These are phyloP conservation scores for Fraxinus ornus DNA, from an alignment of 305 asterid species.

Conservation along the genomic window DNA sequence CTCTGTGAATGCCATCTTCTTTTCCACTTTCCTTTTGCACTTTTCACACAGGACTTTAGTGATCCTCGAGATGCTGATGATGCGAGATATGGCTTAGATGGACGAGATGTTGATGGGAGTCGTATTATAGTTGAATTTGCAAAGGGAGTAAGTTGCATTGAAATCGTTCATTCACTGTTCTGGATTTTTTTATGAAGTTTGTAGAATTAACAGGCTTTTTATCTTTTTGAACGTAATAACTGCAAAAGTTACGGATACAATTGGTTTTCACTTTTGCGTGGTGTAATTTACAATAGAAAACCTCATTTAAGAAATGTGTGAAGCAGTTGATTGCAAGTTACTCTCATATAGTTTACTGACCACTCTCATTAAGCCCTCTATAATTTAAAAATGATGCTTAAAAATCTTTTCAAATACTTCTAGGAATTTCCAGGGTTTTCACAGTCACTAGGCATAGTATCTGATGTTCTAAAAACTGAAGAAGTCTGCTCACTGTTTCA, in stretches of 20 bases:
- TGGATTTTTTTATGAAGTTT: neutral
- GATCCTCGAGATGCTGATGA: conserved; percentile 99
- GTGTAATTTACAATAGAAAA: neutral
- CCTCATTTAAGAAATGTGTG: neutral
- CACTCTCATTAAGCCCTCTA: neutral
- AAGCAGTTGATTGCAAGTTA: neutral
- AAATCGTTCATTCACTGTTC: neutral
- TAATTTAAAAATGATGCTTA: neutral
- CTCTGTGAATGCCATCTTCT: neutral
- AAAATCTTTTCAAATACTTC: neutral
- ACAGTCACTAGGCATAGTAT: neutral
- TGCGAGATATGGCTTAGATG: conserved; percentile 78
- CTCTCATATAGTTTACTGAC: neutral
- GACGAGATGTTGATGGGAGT: conserved; percentile 91
- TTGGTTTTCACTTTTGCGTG: neutral
- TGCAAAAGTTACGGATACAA: neutral
- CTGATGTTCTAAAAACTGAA: neutral
- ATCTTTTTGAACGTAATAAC: neutral
- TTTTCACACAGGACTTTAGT: conserved; percentile 72
- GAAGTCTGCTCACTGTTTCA: neutral
- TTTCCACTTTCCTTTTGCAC: conserved; percentile 13
- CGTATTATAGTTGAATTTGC: conserved; percentile 89
- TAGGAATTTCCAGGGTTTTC: neutral
- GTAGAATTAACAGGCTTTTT: neutral
- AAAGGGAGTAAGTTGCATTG: conserved; percentile 66